phyloP scores from a whole-genome alignment of 345 rosid species.

The Dovyalis caffra region DNA sequence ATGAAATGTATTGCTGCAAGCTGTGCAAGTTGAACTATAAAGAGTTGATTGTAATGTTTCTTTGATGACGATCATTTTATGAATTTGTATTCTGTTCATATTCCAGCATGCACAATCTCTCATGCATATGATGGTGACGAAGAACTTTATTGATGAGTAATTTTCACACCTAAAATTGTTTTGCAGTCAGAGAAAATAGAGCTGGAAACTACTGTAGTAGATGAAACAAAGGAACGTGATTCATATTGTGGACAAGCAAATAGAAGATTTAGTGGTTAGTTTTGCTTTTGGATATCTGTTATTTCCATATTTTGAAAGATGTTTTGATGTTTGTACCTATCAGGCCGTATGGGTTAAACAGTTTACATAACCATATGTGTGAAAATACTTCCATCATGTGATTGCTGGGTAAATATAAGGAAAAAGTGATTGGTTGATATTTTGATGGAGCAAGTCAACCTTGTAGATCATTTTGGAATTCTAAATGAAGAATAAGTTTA shows the following conservation, averaged over 20 bases:
- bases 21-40: not conserved
- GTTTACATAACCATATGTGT: not conserved
- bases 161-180: constrained; percentile 9
- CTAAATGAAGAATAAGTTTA: not conserved
- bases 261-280: constrained; percentile 92
- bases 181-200: constrained; percentile 93
- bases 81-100: not conserved
- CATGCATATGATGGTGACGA: not conserved
- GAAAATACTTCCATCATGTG: not conserved
- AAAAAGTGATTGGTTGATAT: not conserved
- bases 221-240: constrained; percentile 92
- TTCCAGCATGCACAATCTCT: not conserved
- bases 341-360: not conserved
- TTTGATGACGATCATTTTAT: not conserved
- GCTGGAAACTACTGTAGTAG: constrained; percentile 96
- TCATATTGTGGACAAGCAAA: constrained; percentile 83
- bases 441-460: not conserved
- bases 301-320: not conserved
- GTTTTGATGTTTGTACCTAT: not conserved
- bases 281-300: constrained; percentile 16
- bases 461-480: not conserved
- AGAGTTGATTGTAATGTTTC: constrained; percentile 1
- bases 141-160: not conserved
- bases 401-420: not conserved
- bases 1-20: not conserved